Conservation (phyloP, 2,329 filamentous ascomycete species). For the Grosmannia clavigera region DNA sequence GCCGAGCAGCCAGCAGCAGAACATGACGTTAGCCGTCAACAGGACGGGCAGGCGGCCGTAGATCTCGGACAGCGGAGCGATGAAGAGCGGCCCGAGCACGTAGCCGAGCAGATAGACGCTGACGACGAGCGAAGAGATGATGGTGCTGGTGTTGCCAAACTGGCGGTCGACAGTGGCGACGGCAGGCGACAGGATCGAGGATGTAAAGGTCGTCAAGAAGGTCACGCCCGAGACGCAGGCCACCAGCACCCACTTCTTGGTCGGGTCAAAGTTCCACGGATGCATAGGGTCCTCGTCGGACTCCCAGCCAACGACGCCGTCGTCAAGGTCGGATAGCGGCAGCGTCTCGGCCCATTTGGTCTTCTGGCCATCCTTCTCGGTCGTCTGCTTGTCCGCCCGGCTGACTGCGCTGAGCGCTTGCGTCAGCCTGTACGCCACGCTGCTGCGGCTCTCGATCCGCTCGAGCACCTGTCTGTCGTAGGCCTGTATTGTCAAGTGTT, state of each 20-base stretch:
- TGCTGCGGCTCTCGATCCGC: slow-evolving; percentile 4
- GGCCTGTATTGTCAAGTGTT: not conserved
- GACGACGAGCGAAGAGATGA: slow-evolving; percentile 39
- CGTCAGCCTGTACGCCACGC: not conserved
- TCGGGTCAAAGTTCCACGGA: slow-evolving; percentile 43
- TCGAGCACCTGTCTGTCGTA: not conserved
- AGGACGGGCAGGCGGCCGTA: slow-evolving; percentile 50
- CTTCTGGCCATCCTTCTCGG: not conserved
- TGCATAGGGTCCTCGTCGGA: slow-evolving; percentile 42
- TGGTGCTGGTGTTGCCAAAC: slow-evolving; percentile 28
- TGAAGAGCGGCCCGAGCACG: slow-evolving; percentile 38
- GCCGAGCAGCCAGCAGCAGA: slow-evolving; percentile 53
- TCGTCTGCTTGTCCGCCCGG: not conserved
- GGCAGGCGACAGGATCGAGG: slow-evolving; percentile 46
- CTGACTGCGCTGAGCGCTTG: not conserved
- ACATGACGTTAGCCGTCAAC: slow-evolving; percentile 51
- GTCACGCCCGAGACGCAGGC: slow-evolving; percentile 46
- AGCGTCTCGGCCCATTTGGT: slow-evolving; percentile 12
- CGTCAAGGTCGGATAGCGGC: slow-evolving; percentile 39
- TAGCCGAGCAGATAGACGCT: slow-evolving; percentile 53
- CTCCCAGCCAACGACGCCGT: slow-evolving; percentile 47
- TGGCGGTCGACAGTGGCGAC: slow-evolving; percentile 30
- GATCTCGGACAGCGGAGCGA: slow-evolving; percentile 12
- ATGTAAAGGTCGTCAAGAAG: slow-evolving; percentile 52
- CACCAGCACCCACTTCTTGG: slow-evolving; percentile 46